Evolutionary conservation across 2,329 filamentous ascomycete species (phyloP), one percentile per base, ranked within the genome.

Genomic region (Stemphylium vesicarium): DNA sequence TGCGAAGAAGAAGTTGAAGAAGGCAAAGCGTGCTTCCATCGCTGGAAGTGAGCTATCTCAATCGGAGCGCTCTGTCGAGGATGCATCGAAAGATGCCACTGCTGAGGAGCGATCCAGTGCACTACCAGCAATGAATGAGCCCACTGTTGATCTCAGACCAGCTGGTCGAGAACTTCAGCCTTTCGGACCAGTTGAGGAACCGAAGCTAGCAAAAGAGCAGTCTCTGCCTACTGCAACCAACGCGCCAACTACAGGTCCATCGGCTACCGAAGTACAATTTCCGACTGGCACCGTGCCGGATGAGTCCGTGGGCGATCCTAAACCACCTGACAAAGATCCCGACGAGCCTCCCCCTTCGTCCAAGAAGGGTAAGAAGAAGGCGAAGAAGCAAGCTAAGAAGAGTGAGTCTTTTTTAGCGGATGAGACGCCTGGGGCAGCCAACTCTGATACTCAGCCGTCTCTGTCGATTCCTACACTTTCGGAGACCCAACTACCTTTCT

Each of bases 371-470:
- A 69, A 67, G 43, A 66, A 61, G n/a, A 67, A 68, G 57, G 56
- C 50, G 12, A 67, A 63, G 44, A 67, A 66, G 50, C 57, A 65
- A 57, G 56, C 46, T 49, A 60, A 63, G 50, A 65, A 64, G 43
- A 60, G 48, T 20, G 66, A 57, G 63, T 53, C 68, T 69, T 68
- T 69, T 69, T 69, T 69, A 70, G 68, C 65, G 58, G 53, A 62
- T 66, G 68, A 70, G 68, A 63, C 66, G 68, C 57, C 66, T 68
- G 65, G 66, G 65, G 64, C 59, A 68, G 64, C 63, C 65, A 69
- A 66, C 40, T 67, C 66, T 66, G 64, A 69, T 61, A 64, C 66
- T 67, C 66, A 66, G 66, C 50, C 66, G 66, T 69, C 66, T 69
- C 66, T 63, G 53, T 55, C 59, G 57, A 60, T 53, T 45, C 60